Conservation (phyloP, 768 basidiomycete genomes). For the Lactarius trivialis region DNA sequence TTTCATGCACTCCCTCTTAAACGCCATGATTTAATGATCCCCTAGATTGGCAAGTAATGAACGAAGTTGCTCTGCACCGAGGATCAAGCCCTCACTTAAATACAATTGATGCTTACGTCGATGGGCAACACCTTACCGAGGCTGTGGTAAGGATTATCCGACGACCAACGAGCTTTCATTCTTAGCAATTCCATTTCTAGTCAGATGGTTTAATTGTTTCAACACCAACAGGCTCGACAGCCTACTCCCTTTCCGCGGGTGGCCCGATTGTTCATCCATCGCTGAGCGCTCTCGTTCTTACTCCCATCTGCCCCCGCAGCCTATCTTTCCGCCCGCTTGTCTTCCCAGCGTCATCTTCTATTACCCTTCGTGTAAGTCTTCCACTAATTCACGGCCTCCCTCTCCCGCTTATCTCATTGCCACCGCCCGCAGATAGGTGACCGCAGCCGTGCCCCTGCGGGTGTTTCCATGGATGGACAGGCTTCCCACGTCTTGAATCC, state of each 20-base stretch:
- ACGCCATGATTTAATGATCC: conserved; percentile 2
- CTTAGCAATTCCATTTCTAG: conserved; percentile 35
- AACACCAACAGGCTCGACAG: conserved; percentile 94
- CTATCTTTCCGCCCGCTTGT: conserved; percentile 89
- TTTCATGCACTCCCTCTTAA: not conserved
- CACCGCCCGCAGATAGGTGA: conserved; percentile 60
- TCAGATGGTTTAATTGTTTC: conserved; percentile 92
- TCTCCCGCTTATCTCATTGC: not conserved
- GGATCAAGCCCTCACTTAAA: conserved; percentile 89
- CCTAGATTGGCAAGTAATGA: conserved; percentile 96
- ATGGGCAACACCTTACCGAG: conserved; percentile 92
- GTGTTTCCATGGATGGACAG: conserved; percentile 91
- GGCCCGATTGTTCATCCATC: conserved; percentile 96
- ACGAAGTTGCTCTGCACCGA: conserved; percentile 89
- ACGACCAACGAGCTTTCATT: conserved; percentile 14
- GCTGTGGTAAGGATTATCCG: conserved; percentile 63
- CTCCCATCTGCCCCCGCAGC: conserved; percentile 93
- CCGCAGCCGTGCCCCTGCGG: conserved; percentile 77
- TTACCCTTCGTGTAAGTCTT: conserved; percentile 60
- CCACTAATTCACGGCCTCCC: not conserved
- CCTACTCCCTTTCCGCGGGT: conserved; percentile 91
- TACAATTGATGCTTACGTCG: conserved; percentile 89
- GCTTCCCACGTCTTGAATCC: conserved; percentile 76
- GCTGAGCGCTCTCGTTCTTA: conserved; percentile 81
- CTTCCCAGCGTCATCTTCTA: conserved; percentile 73